Evolutionary conservation across 1,139 yeast genomes (phyloP).

Genomic region (Yamadazyma jaroonii): DNA sequence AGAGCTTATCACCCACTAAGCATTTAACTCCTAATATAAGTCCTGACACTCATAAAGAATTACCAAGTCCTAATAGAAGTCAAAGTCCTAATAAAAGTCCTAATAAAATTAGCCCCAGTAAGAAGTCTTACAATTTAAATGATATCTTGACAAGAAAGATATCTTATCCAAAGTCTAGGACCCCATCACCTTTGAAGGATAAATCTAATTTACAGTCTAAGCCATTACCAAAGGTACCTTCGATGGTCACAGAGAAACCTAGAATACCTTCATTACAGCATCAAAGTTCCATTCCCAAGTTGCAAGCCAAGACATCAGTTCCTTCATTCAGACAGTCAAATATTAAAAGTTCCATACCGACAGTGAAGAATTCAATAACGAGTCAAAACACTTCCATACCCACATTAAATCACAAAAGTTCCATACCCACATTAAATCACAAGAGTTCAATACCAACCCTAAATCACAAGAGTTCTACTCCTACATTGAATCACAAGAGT

Average conservation of each 20-base stretch:
- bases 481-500: conserved; percentile 8
- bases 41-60: conserved; percentile 8
- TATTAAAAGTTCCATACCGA: neutral
- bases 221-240: no score
- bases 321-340: no score
- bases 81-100: conserved; percentile 2
- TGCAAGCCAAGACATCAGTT: no score
- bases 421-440: conserved; percentile 6
- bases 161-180: conserved; percentile 11
- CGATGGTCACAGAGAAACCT: conserved; percentile 11
- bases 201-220: conserved; percentile 6
- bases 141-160: conserved; percentile 24
- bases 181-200: conserved; percentile 10
- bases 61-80: neutral
- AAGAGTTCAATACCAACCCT: conserved; percentile 8
- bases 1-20: conserved; percentile 3
- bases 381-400: conserved; percentile 9
- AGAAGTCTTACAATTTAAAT: conserved; percentile 38
- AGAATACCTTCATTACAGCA: conserved; percentile 15
- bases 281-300: conserved; percentile 4
- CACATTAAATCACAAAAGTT: neutral
- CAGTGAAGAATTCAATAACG: neutral
- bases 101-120: conserved; percentile 34
- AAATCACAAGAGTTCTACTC: conserved; percentile 8
- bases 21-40: conserved; percentile 7